phyloP scores from a whole-genome alignment of 2,329 filamentous ascomycete genomes.

The Claviceps paspali region DNA sequence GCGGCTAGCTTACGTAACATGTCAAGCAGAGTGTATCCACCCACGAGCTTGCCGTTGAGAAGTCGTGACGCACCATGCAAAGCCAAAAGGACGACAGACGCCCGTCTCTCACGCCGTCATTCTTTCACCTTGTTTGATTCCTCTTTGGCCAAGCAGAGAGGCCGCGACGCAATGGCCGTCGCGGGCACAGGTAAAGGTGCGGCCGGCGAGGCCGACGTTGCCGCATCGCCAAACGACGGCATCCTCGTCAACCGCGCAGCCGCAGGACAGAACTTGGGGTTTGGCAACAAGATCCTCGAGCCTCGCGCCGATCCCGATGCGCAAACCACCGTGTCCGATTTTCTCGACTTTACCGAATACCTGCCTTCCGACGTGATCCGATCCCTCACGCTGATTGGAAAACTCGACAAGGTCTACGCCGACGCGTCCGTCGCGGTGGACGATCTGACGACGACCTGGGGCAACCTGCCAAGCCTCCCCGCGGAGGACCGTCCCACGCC shows the following conservation, averaged over 20 bases:
- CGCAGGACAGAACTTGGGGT: constrained; percentile 13
- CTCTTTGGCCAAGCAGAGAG: background rate
- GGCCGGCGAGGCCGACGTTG: constrained; percentile 10
- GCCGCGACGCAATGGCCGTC: constrained; percentile 14
- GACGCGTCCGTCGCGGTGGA: constrained; percentile 39
- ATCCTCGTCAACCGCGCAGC: constrained; percentile 13
- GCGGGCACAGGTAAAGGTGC: constrained; percentile 10
- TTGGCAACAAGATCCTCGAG: constrained; percentile 27
- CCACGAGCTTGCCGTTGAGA: constrained; percentile 2
- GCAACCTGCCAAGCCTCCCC: constrained; percentile 34
- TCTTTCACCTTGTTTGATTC: background rate
- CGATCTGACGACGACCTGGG: constrained; percentile 41
- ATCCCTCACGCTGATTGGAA: constrained; percentile 48
- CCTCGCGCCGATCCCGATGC: constrained; percentile 49
- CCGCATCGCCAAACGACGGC: constrained; percentile 14
- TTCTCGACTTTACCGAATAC: constrained; percentile 56
- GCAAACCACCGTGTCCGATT: constrained; percentile 54
- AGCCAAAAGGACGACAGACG: too few relatives aligned
- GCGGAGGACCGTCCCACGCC: constrained; percentile 32
- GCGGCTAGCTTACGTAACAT: constrained; percentile 1
- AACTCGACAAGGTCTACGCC: constrained; percentile 45
- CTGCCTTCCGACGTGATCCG: constrained; percentile 51
- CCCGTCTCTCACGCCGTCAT: too few relatives aligned
- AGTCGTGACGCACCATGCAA: constrained; percentile 1
- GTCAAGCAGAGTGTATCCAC: too few relatives aligned